A percentile compares a stretch with the other conserved stretches of the same genome.
phyloP scores from a whole-genome alignment of 2,329 filamentous ascomycete genomes.

The Chalaropsis thielavioides region DNA sequence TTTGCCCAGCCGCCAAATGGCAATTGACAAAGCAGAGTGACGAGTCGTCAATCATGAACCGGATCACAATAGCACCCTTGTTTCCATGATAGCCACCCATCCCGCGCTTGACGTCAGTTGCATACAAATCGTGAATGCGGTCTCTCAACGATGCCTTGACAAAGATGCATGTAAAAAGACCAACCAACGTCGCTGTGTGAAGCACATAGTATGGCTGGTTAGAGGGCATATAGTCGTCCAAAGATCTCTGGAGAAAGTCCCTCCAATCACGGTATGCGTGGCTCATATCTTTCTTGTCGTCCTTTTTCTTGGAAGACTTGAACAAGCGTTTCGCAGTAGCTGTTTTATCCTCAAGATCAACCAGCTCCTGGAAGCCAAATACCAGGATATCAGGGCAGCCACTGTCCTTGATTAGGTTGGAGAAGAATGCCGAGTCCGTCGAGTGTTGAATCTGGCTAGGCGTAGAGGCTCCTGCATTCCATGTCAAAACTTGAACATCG shows the following conservation, averaged over 20 bases:
- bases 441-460: conserved; percentile 63
- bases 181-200: conserved; percentile 76
- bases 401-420: conserved; percentile 60
- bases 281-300: conserved; percentile 80
- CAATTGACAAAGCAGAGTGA: conserved; percentile 96
- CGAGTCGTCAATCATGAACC: conserved; percentile 87
- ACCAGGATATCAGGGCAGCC: conserved; percentile 77
- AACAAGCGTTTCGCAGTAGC: conserved; percentile 65
- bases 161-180: conserved; percentile 91
- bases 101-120: conserved; percentile 80
- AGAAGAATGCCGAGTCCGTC: conserved; percentile 64
- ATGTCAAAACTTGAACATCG: conserved; percentile 69
- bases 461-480: conserved; percentile 97
- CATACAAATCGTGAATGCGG: conserved; percentile 62
- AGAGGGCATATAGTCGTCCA: conserved; percentile 70
- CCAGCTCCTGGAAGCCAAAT: conserved; percentile 97
- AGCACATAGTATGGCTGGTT: conserved; percentile 70
- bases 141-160: conserved; percentile 66
- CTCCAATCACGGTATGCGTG: conserved; percentile 95
- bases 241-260: conserved; percentile 66
- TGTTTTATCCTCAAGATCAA: conserved; percentile 93
- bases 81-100: conserved; percentile 94
- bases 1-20: conserved; percentile 87
- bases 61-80: conserved; percentile 82
- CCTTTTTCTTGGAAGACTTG: conserved; percentile 68